A percentile compares a stretch with the other conserved stretches of the same genome.
Conservation (phyloP, 2,329 filamentous ascomycete genomes). For the Nannizzia gypsea region DNA sequence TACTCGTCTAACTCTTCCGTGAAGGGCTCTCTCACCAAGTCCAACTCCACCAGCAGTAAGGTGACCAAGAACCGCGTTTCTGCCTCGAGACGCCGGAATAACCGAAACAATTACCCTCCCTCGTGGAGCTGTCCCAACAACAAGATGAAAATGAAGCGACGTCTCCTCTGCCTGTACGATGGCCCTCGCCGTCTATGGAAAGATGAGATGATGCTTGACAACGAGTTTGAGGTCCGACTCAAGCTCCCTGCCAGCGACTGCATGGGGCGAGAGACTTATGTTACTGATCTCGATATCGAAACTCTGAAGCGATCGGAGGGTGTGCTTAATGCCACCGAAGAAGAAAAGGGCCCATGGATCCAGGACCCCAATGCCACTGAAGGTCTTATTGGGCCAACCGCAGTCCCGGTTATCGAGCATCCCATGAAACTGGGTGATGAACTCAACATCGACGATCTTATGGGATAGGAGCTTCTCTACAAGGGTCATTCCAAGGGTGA, state of each 20-base stretch:
- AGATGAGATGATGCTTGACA: slow-evolving; percentile 97
- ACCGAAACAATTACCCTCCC: slow-evolving; percentile 82
- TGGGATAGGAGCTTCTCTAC: slow-evolving; percentile 14
- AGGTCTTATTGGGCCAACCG: slow-evolving; percentile 13
- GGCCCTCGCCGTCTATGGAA: slow-evolving; percentile 80
- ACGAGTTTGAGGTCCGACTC: slow-evolving; percentile 85
- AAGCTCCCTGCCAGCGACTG: slow-evolving; percentile 68
- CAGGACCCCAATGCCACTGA: not conserved
- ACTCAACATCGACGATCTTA: slow-evolving; percentile 18
- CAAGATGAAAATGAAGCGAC: slow-evolving; percentile 98
- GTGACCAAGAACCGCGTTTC: slow-evolving; percentile 58
- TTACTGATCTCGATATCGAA: slow-evolving; percentile 87
- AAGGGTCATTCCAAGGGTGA: not conserved
- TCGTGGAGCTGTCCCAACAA: slow-evolving; percentile 87
- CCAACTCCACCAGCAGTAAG: slow-evolving; percentile 34
- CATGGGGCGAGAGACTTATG: slow-evolving; percentile 69
- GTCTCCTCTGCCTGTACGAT: slow-evolving; percentile 85
- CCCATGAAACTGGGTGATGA: slow-evolving; percentile 14
- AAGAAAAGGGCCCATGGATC: slow-evolving; percentile 79
- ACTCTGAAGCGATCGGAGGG: slow-evolving; percentile 80
- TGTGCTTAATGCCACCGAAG: slow-evolving; percentile 64
- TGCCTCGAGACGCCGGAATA: slow-evolving; percentile 61
- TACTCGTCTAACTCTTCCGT: slow-evolving; percentile 34
- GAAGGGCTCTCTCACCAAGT: slow-evolving; percentile 24
- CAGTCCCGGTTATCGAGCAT: slow-evolving; percentile 13